Percentiles rank a stretch among this genome's conserved stretches.
Evolutionary conservation across 768 basidiomycete species (phyloP).

Genomic region (Serendipita sp.): DNA sequence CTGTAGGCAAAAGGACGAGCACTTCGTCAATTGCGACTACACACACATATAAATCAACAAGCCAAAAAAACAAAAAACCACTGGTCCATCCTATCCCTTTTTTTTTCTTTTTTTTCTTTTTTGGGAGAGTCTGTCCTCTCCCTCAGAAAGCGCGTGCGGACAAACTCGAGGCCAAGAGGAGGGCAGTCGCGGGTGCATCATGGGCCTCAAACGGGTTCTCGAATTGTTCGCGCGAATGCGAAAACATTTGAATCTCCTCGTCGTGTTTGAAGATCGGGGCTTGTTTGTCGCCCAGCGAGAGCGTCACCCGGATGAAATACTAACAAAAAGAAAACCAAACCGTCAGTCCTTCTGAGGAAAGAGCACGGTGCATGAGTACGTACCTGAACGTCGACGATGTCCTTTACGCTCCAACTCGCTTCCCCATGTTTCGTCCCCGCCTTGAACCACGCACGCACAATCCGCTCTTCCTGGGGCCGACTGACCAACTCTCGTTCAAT

Average conservation of each 20-base stretch:
- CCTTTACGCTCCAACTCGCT: neutral
- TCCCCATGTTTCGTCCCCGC: neutral
- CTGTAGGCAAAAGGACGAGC: no score
- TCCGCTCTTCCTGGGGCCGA: neutral
- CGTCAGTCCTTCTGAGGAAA: no score
- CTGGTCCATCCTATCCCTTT: no score
- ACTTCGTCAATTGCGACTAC: no score
- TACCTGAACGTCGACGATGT: neutral
- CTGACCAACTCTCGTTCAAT: neutral
- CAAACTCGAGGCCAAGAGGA: neutral
- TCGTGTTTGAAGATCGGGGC: neutral
- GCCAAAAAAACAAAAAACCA: no score
- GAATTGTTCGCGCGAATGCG: neutral
- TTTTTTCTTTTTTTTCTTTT: no score
- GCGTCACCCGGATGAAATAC: neutral
- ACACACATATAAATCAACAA: no score
- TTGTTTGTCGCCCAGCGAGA: neutral
- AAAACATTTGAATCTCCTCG: conserved; percentile 1
- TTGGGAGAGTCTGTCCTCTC: no score
- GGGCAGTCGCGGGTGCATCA: neutral
- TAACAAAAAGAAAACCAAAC: no score
- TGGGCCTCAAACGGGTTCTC: neutral
- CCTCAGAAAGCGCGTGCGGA: no score
- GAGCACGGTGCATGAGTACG: no score
- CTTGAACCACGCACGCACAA: neutral